phyloP scores from a whole-genome alignment of 140 eudicot genomes.

The Cichorium intybus region DNA sequence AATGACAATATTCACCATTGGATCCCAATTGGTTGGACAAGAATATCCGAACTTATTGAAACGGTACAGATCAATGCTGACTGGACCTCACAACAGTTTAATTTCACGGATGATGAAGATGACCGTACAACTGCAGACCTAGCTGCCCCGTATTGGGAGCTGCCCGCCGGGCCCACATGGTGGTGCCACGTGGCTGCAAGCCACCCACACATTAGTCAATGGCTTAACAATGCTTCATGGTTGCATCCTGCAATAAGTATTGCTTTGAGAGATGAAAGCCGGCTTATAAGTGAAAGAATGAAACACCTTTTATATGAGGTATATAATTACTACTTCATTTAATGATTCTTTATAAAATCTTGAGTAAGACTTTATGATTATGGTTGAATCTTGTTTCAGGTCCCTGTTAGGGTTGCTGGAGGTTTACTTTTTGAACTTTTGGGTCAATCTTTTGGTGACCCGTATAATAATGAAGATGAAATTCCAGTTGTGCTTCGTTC shows the following conservation, averaged over 20 bases:
- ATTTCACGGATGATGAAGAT: constrained; percentile 71
- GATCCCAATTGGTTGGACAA: constrained; percentile 89
- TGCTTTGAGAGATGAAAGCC: constrained; percentile 95
- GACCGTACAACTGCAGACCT: constrained; percentile 82
- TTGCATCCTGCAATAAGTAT: constrained; percentile 91
- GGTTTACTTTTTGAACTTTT: constrained; percentile 89
- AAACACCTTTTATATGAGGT: constrained; percentile 96
- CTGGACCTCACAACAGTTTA: constrained; percentile 62
- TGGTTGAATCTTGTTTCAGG: constrained; percentile 42
- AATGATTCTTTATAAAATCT: constrained; percentile 5
- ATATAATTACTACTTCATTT: constrained; percentile 8
- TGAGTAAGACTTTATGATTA: too few species aligned
- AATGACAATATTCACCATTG: constrained; percentile 39
- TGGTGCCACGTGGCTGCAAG: constrained; percentile 91
- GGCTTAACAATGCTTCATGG: constrained; percentile 91
- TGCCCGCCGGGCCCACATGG: constrained; percentile 92
- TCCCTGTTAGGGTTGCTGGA: constrained; percentile 97
- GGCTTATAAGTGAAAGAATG: constrained; percentile 91
- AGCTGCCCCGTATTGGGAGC: constrained; percentile 94
- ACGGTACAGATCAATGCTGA: constrained; percentile 59
- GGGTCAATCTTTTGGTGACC: constrained; percentile 94
- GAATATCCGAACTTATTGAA: constrained; percentile 77
- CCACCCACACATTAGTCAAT: constrained; percentile 49
- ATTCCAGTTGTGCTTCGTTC: constrained; percentile 90
- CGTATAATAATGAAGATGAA: constrained; percentile 79